Base-by-base conservation (phyloP, 2,329 filamentous ascomycete genomes). In the Talaromyces pinophilus region DNA sequence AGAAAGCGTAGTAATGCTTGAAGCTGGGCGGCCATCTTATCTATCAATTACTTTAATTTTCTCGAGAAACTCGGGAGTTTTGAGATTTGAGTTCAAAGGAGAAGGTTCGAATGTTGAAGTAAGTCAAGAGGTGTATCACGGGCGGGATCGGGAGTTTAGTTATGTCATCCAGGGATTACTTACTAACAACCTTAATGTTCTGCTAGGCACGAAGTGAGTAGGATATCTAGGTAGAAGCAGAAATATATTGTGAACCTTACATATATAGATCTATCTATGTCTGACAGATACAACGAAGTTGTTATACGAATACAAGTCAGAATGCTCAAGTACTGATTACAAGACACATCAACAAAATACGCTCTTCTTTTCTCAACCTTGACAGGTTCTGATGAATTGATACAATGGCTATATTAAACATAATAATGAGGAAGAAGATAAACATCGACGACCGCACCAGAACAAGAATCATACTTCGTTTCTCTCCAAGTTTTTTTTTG, bases 1-100 rank as follows among this genome's bases (percentile, higher is more conserved):
- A 88, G 76, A 69, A 88, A 88, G 13, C 86, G 83, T 40, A 88
- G 77, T 15, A 88, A 73, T 15, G 75, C 70, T 72, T 84, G 82
- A 19, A 76, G 65, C 42, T 75, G 70, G 22, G 72, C 61, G 30
- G 75, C 71, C 71, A 75, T 25, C 25, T 25, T 25, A 4, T 25
- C 25, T 3, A 25, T 25, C 25, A 25, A 25, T 25, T 25, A 25
- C 25, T 25, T 25, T 25, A 25, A 25, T 25, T 25, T 25, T 25
- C 25, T 25, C 2, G 22, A 25, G 22, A 25, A 25, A 1, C 22
- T 1, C 22, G 22, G 22, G 22, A 25, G 22, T 25, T 25, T 25
- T 25, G 25, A 25, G 25, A 3, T 25, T 25, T 25, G 25, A 25
- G 25, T 25, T 25, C 25, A 25, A 25, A 25, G 25, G 25, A 25